A percentile compares a stretch with the other conserved stretches of the same genome.
Conservation (phyloP, 345 rosid genomes). For the Nephelium lappaceum region DNA sequence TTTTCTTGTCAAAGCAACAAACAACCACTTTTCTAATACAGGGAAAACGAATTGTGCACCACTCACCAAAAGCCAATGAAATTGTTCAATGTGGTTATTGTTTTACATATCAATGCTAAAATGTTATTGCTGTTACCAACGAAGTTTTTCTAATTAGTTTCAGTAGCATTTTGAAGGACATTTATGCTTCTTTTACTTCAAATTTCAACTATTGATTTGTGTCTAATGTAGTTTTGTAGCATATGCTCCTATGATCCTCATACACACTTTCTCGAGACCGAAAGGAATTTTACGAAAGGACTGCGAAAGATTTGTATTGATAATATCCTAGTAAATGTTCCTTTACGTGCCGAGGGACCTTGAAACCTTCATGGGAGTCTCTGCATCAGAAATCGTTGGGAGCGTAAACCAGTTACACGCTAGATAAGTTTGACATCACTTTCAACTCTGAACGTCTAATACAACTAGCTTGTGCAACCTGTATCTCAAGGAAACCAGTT, state of each 20-base stretch:
- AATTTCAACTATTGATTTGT: not conserved
- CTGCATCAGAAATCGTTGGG: not conserved
- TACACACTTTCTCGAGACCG: conserved; percentile 40
- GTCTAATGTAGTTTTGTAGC: conserved; percentile 49
- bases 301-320: not conserved
- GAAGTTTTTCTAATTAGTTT: not conserved
- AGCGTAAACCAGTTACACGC: not conserved
- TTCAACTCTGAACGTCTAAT: too few species aligned
- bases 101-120: not conserved
- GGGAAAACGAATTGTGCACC: not conserved
- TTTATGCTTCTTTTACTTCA: not conserved
- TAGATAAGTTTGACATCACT: too few species aligned
- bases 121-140: too few species aligned
- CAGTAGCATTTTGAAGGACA: too few species aligned
- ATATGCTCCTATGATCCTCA: conserved; percentile 78
- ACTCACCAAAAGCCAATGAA: not conserved
- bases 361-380: not conserved
- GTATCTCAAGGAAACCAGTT: too few species aligned
- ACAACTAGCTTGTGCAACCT: too few species aligned
- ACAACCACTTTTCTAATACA: too few species aligned
- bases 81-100: not conserved
- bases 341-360: not conserved
- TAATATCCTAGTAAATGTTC: too few species aligned
- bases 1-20: too few species aligned
- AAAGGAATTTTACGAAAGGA: conserved; percentile 20